phyloP scores from a whole-genome alignment of 306 rosid species.

The Prunus fruticosa region DNA sequence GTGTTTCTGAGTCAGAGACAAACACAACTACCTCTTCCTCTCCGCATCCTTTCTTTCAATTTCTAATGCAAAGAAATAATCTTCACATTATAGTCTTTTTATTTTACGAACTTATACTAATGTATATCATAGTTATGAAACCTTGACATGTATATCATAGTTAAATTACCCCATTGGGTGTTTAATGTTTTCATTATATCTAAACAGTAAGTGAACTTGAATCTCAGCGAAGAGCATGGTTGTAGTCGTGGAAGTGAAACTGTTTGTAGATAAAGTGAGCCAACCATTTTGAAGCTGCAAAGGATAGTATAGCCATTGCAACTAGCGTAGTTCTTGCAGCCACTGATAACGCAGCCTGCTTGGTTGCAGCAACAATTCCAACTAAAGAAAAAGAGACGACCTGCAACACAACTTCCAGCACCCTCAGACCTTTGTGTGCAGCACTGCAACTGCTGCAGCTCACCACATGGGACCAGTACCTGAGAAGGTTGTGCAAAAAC shows the following conservation, averaged over 20 bases:
- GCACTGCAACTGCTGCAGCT: constrained; percentile 76
- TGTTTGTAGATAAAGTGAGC: constrained; percentile 71
- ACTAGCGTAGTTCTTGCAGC: constrained; percentile 48
- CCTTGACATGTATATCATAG: not conserved
- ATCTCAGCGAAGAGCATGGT: constrained; percentile 62
- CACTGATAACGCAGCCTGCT: constrained; percentile 39
- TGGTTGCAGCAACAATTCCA: constrained; percentile 68
- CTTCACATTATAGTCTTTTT: not conserved
- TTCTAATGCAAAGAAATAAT: too few relatives aligned
- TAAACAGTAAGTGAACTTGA: not conserved
- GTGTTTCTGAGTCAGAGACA: too few relatives aligned
- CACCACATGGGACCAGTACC: constrained; percentile 85
- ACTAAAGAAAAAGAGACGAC: constrained; percentile 52
- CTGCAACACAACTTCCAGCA: constrained; percentile 59
- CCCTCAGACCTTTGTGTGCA: constrained; percentile 69
- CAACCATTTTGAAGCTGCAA: constrained; percentile 67
- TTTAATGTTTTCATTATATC: not conserved
- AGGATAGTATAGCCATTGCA: constrained; percentile 53
- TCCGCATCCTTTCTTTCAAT: too few relatives aligned
- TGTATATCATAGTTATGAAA: not conserved
- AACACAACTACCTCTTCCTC: too few relatives aligned
- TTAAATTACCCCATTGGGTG: not conserved
- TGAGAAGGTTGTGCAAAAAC: constrained; percentile 19
- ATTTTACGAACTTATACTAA: too few relatives aligned
- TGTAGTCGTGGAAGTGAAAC: constrained; percentile 78